phyloP scores from a whole-genome alignment of 2,329 filamentous ascomycete species.

The Neurospora sp. region DNA sequence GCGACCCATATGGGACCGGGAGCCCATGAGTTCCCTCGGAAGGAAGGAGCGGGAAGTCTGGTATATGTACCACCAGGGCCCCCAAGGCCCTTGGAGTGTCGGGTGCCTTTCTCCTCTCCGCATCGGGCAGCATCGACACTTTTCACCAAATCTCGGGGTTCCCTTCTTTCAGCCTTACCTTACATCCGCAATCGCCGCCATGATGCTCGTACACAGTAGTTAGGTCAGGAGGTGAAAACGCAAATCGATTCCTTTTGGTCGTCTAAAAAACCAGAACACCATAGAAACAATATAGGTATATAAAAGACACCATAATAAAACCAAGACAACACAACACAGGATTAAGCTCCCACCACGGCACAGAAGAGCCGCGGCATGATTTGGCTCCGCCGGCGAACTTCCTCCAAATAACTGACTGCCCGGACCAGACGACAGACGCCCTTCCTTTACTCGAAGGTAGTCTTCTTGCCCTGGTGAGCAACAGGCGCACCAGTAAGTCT shows the following conservation, averaged over 20 bases:
- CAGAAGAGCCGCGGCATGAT: neutral
- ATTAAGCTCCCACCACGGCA: neutral
- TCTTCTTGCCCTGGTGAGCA: conserved; percentile 69
- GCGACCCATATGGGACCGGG: neutral
- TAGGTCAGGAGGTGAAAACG: neutral
- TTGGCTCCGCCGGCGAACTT: too few species aligned
- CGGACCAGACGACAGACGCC: neutral
- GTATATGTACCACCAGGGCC: neutral
- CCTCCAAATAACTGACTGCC: neutral
- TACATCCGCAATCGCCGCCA: neutral
- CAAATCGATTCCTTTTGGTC: neutral
- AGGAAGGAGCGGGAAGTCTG: neutral
- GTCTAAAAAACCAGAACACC: neutral
- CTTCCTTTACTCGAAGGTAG: conserved; percentile 57
- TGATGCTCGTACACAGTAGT: neutral
- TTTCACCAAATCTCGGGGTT: too few species aligned
- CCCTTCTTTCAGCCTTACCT: too few species aligned
- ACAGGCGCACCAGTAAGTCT: conserved; percentile 73
- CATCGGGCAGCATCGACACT: too few species aligned
- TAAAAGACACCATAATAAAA: neutral
- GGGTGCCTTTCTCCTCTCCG: too few species aligned
- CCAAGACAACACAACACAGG: neutral
- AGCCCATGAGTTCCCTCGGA: neutral
- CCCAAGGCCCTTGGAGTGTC: too few species aligned
- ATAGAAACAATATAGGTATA: neutral